phyloP scores from a whole-genome alignment of 2,329 filamentous ascomycete species.

The Beauveria caledonica region DNA sequence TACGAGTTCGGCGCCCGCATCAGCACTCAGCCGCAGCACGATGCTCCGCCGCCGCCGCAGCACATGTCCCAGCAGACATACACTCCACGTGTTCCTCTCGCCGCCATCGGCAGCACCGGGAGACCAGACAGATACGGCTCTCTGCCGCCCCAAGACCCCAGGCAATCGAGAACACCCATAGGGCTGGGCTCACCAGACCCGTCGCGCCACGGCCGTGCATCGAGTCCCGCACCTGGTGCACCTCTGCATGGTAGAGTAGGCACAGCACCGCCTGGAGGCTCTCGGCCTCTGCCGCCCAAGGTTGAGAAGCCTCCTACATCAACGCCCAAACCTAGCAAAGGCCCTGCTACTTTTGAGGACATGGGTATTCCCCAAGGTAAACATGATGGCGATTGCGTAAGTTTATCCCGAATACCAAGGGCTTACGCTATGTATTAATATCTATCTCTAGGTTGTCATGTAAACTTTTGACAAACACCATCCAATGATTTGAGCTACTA shows the following conservation, averaged over 20 bases:
- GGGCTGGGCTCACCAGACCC: conserved; percentile 15
- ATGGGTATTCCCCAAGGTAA: conserved; percentile 90
- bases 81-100: not conserved
- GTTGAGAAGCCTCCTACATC: conserved; percentile 20
- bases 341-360: conserved; percentile 92
- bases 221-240: conserved; percentile 14
- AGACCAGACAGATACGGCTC: conserved; percentile 27
- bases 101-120: conserved; percentile 16
- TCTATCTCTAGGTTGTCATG: conserved; percentile 1
- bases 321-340: conserved; percentile 47
- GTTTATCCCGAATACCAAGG: conserved; percentile 21
- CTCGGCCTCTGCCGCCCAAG: conserved; percentile 14
- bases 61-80: not conserved
- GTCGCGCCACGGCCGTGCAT: conserved; percentile 14
- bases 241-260: conserved; percentile 24
- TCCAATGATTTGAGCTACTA: not conserved
- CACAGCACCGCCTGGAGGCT: conserved; percentile 29
- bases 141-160: conserved; percentile 19
- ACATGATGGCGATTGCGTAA: conserved; percentile 85
- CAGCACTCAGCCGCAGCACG: conserved; percentile 15
- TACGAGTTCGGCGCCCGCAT: conserved; percentile 32
- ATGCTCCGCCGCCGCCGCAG: not conserved
- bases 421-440: not conserved
- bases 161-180: conserved; percentile 16
- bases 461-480: not conserved